Evolutionary conservation across 75 land plant species (phyloP), one percentile per base, ranked within the genome.

Genomic region (Pseudotsuga menziesii): DNA sequence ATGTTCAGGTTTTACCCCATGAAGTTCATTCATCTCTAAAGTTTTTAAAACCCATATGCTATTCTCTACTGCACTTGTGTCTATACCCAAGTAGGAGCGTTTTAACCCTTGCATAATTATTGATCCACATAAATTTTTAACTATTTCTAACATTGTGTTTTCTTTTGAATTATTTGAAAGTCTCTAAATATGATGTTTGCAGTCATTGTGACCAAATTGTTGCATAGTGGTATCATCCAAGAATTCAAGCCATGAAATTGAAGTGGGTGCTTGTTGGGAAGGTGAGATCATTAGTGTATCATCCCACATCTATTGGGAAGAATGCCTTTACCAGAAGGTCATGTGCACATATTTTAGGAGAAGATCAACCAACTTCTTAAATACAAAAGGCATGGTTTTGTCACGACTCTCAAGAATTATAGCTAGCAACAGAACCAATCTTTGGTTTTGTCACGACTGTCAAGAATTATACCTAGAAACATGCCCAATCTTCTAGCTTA

Each of bases 221-320:
- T 88, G 89, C 83, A 78, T 87, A 58, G 54, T 91, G 16, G 0
- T 88, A 77, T 29, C 80, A 22, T 73, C 86, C 39, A 78, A 78
- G 63, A 78, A 75, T 72, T 78, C 62, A 35, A 76, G 81, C 12
- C 70, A 59, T 35, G 55, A 77, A n/a, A 9, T 69, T 27, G 39
- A 57, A 48, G 90, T 91, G 56, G 93, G 93, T 5, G 61, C 82
- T 27, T 91, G 93, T 60, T 76, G 58, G 20, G 90, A 84, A 11
- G 90, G 85, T 57, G 88, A 86, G 82, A 35, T 90, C 41, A 84
- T 79, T 80, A 87, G 64, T 77, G 64, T 85, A 61, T 83, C 74
- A 72, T 52, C 54, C 57, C 60, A 11, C 60, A 15, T 58, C 20
- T 20, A 58, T 1, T 3, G 39, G 48, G 4, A 16, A 17, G 14